These are phyloP conservation scores for Rhodotorula toruloides DNA, from an alignment of 768 basidiomycete genomes.

Conservation along the genomic window DNA sequence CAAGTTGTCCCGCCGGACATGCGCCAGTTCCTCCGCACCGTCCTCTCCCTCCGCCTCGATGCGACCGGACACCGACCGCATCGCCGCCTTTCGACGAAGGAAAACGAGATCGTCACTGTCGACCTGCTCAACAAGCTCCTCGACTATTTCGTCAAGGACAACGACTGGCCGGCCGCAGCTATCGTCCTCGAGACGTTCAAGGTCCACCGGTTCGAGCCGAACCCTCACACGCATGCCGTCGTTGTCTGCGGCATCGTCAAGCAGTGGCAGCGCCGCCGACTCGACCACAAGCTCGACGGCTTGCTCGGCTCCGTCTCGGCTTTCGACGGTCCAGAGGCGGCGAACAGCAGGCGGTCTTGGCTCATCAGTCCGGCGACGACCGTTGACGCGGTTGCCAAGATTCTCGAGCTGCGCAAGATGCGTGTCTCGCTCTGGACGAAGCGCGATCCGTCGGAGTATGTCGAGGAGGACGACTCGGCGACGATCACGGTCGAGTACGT, in stretches of 20 bases:
- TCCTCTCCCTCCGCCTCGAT: slow-evolving; percentile 4
- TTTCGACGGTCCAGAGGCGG: slow-evolving; percentile 1
- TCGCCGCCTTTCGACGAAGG: background rate
- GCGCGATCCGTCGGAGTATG: background rate
- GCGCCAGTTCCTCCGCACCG: slow-evolving; percentile 10
- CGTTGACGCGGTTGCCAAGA: background rate
- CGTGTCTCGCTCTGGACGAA: slow-evolving; percentile 13
- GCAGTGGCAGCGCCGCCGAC: slow-evolving; percentile 23
- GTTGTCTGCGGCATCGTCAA: slow-evolving; percentile 28
- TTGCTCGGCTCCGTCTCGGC: background rate
- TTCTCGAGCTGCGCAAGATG: slow-evolving; percentile 17
- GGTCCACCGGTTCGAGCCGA: slow-evolving; percentile 23
- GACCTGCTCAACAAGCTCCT: slow-evolving; percentile 20
- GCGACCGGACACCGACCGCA: slow-evolving; percentile 11
- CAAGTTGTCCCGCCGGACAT: background rate
- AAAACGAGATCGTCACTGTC: background rate
- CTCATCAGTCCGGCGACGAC: no score
- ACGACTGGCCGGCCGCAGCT: slow-evolving; percentile 8
- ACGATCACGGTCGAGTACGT: background rate
- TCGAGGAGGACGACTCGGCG: background rate
- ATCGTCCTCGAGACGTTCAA: slow-evolving; percentile 31
- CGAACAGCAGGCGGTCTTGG: background rate
- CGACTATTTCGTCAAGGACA: slow-evolving; percentile 3
- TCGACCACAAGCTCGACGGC: background rate
- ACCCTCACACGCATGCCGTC: slow-evolving; percentile 16